phyloP scores from a whole-genome alignment of 768 basidiomycete genomes.

The Trametes cinnabarina region DNA sequence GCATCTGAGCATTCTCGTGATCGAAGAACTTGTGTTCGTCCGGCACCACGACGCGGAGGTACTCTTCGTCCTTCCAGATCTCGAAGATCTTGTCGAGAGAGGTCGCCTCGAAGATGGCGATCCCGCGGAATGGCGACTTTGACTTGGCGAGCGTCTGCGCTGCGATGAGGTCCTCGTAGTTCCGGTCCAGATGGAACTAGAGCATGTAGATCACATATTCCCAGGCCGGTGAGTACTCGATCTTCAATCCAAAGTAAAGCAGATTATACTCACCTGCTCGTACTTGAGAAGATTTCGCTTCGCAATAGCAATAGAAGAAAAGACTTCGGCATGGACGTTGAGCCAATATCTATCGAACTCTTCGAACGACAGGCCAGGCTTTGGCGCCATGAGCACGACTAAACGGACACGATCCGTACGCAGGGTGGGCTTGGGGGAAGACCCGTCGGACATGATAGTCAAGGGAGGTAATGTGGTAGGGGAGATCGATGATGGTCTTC shows the following conservation, averaged over 20 bases:
- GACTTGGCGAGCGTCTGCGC: conserved; percentile 12
- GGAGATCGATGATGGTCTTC: too few species aligned
- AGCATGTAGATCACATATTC: neutral
- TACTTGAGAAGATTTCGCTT: conserved; percentile 36
- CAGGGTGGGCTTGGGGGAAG: conserved; percentile 11
- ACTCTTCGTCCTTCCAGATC: conserved; percentile 18
- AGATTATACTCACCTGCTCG: conserved; percentile 35
- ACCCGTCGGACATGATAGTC: neutral
- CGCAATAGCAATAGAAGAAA: conserved; percentile 32
- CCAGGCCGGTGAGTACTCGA: too few species aligned
- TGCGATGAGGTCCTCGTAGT: conserved; percentile 6
- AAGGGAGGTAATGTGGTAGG: too few species aligned
- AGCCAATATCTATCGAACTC: conserved; percentile 35
- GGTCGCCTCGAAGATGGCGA: conserved; percentile 19
- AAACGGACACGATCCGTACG: conserved; percentile 34
- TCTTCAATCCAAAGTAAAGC: neutral
- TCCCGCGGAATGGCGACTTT: conserved; percentile 14
- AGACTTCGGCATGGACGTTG: conserved; percentile 28
- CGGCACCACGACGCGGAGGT: conserved; percentile 18
- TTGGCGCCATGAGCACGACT: conserved; percentile 29
- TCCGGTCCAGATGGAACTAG: conserved; percentile 22
- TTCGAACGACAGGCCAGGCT: conserved; percentile 28
- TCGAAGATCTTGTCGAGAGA: conserved; percentile 19
- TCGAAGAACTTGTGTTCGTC: conserved; percentile 20
- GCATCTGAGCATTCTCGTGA: conserved; percentile 17